A percentile compares a stretch with the other conserved stretches of the same genome.
Conservation (phyloP, 2,329 filamentous ascomycete species). For the Diatrype stigma region DNA sequence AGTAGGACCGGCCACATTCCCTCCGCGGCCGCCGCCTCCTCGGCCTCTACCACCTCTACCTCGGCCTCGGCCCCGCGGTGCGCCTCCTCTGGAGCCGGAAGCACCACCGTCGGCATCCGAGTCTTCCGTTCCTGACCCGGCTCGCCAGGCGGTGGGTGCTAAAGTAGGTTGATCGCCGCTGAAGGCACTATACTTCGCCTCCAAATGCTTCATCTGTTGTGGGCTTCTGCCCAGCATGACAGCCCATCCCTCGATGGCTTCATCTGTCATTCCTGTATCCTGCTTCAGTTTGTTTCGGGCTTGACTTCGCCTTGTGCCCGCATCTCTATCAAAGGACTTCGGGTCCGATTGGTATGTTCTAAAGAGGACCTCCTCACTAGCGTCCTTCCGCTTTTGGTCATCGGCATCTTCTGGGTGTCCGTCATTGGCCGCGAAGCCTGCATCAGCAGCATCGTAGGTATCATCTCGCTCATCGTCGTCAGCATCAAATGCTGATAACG, state of each 20-base stretch:
- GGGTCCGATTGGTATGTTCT: constrained; percentile 62
- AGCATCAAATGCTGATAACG: constrained; percentile 81
- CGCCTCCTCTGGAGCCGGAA: constrained; percentile 39
- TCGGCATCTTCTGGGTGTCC: constrained; percentile 54
- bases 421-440: constrained; percentile 80
- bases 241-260: constrained; percentile 90
- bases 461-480: constrained; percentile 97
- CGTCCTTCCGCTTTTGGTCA: constrained; percentile 38
- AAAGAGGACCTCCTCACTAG: constrained; percentile 70
- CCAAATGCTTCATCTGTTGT: constrained; percentile 62
- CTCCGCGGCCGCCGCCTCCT: constrained; percentile 49
- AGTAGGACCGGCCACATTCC: constrained; percentile 60
- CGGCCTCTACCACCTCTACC: constrained; percentile 41
- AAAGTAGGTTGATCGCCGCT: constrained; percentile 63
- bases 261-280: constrained; percentile 86
- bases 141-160: constrained; percentile 61
- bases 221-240: constrained; percentile 77
- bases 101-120: constrained; percentile 42
- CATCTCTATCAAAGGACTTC: constrained; percentile 66
- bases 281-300: constrained; percentile 61
- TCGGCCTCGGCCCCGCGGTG: constrained; percentile 42
- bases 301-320: constrained; percentile 61
- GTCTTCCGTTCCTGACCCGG: constrained; percentile 53
- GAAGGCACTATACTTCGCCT: constrained; percentile 65
- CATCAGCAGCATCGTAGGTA: constrained; percentile 89